A percentile compares a stretch with the other conserved stretches of the same genome.
Conservation (phyloP, 1,139 yeast species). For the Tardiomyces blankii region DNA sequence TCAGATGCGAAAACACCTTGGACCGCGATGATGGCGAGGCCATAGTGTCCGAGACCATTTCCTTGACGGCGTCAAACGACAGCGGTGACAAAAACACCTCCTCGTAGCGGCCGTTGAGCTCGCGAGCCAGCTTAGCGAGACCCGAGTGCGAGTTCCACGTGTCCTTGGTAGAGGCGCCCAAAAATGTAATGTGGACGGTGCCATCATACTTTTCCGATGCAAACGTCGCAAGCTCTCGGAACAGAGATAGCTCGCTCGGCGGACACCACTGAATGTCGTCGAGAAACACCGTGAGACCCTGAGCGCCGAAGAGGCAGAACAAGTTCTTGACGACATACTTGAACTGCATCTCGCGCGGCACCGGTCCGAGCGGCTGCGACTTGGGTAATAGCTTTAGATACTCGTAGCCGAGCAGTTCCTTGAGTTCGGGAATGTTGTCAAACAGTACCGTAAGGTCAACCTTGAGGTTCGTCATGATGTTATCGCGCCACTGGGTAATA, state of each 20-base stretch:
- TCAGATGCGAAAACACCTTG: neutral
- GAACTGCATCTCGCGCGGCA: conserved; percentile 33
- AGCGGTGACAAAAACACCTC: conserved; percentile 18
- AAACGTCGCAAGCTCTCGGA: conserved; percentile 18
- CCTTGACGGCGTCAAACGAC: conserved; percentile 16
- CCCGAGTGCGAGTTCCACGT: conserved; percentile 11
- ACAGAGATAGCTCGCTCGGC: conserved; percentile 18
- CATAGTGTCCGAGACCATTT: conserved; percentile 17
- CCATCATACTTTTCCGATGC: conserved; percentile 16
- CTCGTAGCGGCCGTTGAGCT: conserved; percentile 16
- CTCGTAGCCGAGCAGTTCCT: conserved; percentile 34
- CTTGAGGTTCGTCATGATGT: conserved; percentile 32
- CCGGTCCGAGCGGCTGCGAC: conserved; percentile 17
- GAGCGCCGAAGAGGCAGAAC: conserved; percentile 32
- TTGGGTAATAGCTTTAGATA: conserved; percentile 22
- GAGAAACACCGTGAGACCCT: conserved; percentile 36
- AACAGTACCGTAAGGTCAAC: conserved; percentile 36
- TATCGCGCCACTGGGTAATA: conserved; percentile 35
- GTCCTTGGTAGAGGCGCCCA: conserved; percentile 18
- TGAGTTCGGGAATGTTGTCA: conserved; percentile 36
- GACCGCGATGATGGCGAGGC: conserved; percentile 4
- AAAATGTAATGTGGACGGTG: conserved; percentile 18
- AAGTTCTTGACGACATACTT: conserved; percentile 35
- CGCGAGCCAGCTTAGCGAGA: conserved; percentile 14
- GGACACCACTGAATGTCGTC: conserved; percentile 42